phyloP scores from a whole-genome alignment of 169 alveolate species.

The Plasmodium chabaudi region DNA sequence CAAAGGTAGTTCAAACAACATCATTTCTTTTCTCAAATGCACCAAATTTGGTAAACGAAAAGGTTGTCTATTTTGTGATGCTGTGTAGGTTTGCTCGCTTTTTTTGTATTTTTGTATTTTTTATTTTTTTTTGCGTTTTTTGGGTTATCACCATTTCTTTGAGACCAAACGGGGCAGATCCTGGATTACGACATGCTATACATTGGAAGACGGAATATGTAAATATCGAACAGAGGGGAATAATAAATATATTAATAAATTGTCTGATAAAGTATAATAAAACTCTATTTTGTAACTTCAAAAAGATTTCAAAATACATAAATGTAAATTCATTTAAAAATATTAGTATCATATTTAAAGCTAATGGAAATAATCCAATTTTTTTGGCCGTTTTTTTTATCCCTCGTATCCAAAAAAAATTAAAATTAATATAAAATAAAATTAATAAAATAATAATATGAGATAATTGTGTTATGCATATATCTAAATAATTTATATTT shows the following conservation, averaged over 20 bases:
- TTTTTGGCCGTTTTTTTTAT: slow-evolving; percentile 42
- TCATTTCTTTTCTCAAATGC: not conserved
- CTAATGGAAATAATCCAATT: slow-evolving; percentile 11
- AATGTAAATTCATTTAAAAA: slow-evolving; percentile 30
- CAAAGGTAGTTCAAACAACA: not conserved
- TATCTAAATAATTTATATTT: slow-evolving; percentile 17
- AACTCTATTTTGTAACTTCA: slow-evolving; percentile 16
- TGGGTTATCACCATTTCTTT: not conserved
- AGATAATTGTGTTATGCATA: slow-evolving; percentile 18
- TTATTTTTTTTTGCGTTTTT: too few species aligned
- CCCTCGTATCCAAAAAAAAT: slow-evolving; percentile 66
- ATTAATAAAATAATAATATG: slow-evolving; percentile 29
- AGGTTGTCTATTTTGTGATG: not conserved
- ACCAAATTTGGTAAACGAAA: not conserved
- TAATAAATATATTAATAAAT: slow-evolving; percentile 32
- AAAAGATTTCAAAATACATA: slow-evolving; percentile 36
- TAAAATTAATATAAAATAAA: slow-evolving; percentile 47
- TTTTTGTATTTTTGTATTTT: not conserved
- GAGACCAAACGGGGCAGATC: not conserved
- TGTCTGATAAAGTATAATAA: slow-evolving; percentile 27
- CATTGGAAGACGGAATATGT: not conserved
- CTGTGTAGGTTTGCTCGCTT: not conserved
- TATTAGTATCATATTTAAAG: slow-evolving; percentile 17
- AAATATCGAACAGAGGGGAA: slow-evolving; percentile 34
- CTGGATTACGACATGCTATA: not conserved